phyloP scores from a whole-genome alignment of 768 basidiomycete species.

The Panaeolus papilionaceus region DNA sequence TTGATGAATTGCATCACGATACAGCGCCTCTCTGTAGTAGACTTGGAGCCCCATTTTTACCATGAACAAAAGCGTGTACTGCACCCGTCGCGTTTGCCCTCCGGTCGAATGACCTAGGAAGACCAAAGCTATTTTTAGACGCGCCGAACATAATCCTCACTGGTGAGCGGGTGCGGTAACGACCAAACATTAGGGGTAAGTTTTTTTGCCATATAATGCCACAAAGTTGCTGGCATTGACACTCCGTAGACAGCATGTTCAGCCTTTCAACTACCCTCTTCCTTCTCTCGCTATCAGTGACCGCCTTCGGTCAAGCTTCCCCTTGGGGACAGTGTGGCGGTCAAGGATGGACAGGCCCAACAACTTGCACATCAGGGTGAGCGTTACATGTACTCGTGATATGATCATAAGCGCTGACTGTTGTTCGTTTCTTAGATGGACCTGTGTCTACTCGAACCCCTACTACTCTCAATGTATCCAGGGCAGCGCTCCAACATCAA shows the following conservation, averaged over 20 bases:
- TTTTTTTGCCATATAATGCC: not conserved
- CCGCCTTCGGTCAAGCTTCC: constrained; percentile 25
- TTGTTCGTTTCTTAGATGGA: constrained; percentile 31
- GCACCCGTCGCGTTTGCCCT: not conserved
- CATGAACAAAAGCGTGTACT: not conserved
- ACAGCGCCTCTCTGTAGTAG: no score
- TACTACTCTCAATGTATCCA: constrained; percentile 47
- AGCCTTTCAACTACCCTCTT: not conserved
- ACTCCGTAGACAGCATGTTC: not conserved
- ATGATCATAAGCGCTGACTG: not conserved
- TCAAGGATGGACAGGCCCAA: constrained; percentile 39
- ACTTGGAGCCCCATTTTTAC: not conserved
- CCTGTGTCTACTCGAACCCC: constrained; percentile 38
- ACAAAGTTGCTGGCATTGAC: not conserved
- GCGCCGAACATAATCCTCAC: not conserved
- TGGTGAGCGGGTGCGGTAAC: not conserved
- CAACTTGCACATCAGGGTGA: constrained; percentile 38
- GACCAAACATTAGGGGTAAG: not conserved
- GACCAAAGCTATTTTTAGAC: not conserved
- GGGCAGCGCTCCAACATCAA: constrained; percentile 25
- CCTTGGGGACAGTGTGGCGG: constrained; percentile 42
- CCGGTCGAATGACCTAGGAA: not conserved
- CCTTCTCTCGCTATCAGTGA: constrained; percentile 5
- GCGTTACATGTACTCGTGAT: not conserved
- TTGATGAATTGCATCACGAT: no score